These are phyloP conservation scores for Dittrichia graveolens DNA, from an alignment of 129 eudicot species.

Conservation along the genomic window DNA sequence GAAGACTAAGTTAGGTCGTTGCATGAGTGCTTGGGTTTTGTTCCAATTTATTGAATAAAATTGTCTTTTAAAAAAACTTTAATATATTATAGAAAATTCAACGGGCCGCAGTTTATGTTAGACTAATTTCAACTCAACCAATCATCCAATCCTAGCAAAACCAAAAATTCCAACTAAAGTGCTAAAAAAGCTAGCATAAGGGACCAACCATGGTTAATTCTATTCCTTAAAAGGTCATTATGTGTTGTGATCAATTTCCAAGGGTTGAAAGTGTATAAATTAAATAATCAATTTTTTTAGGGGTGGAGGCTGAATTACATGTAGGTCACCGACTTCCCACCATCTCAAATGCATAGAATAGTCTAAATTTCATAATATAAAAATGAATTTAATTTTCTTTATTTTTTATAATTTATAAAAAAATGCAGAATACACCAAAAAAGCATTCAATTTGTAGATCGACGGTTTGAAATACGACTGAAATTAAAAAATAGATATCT, in stretches of 20 bases:
- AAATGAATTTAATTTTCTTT: neutral
- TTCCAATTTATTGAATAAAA: too few species aligned
- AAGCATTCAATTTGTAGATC: too few species aligned
- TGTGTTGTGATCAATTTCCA: neutral
- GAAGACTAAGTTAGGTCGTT: too few species aligned
- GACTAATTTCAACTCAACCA: neutral
- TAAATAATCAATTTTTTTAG: neutral
- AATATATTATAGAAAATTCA: too few species aligned
- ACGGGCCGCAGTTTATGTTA: too few species aligned
- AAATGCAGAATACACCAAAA: too few species aligned
- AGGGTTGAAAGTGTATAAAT: neutral
- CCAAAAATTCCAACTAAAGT: neutral
- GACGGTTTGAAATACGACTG: too few species aligned
- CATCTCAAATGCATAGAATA: constrained; percentile 25
- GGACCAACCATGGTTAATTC: neutral
- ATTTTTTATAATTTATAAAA: too few species aligned
- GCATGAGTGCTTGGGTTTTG: too few species aligned
- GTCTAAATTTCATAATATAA: neutral
- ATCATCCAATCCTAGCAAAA: neutral
- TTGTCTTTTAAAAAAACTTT: too few species aligned
- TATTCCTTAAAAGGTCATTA: neutral
- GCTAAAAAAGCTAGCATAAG: neutral
- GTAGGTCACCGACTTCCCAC: constrained; percentile 31
- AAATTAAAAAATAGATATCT: too few species aligned
- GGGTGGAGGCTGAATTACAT: constrained; percentile 11